Base-by-base conservation (phyloP, 2,329 filamentous ascomycete species). In the Lecanicillium sp. region DNA sequence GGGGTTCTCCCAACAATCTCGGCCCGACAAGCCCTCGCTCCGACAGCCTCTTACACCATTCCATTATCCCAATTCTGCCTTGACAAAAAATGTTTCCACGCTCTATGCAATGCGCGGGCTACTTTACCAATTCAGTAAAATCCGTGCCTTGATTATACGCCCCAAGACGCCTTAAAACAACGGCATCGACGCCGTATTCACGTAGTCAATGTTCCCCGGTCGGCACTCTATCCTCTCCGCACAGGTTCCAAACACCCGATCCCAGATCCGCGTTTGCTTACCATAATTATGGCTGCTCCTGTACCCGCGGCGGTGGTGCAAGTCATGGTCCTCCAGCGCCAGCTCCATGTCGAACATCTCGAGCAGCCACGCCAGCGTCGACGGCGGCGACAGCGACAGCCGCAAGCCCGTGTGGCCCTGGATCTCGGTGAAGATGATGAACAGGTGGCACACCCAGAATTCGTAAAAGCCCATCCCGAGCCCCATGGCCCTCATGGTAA, bases 361-460 rank as follows among this genome's bases (percentile, higher is more conserved):
- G 13, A 67, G 45, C 2, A 65, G 33, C 49, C 55, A 60, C 12
- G 49, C 54, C n/a, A 64, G 42, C 0, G 59, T 55, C 2, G 54
- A 55, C 0, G 63, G 59, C 1, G 60, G 53, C 1, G 51, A 51
- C 1, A 55, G 47, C 33, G 58, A 56, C 6, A 68, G 33, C 2
- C 65, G 58, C 17, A 68, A 38, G 0, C 63, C 62, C 14, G 54
- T 59, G 39, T 66, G 63, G 6, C 63, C 62, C 14, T 52, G 47
- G 4, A 65, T 36, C 42, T 66, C 63, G 12, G 60, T 49, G 47
- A 58, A 68, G 6, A 61, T 52, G 17, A 69, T 53, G 34, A 64
- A 69, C 40, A 62, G 53, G 39, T 66, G 59, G 46, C 64, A 68
- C n/a, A 68, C 44, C 64, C 64, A 69, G 61, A 60, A 65, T 20